Percentiles rank a stretch among this genome's conserved stretches.
Conservation (phyloP, 2,329 filamentous ascomycete genomes). For the Aureobasidium sp. region DNA sequence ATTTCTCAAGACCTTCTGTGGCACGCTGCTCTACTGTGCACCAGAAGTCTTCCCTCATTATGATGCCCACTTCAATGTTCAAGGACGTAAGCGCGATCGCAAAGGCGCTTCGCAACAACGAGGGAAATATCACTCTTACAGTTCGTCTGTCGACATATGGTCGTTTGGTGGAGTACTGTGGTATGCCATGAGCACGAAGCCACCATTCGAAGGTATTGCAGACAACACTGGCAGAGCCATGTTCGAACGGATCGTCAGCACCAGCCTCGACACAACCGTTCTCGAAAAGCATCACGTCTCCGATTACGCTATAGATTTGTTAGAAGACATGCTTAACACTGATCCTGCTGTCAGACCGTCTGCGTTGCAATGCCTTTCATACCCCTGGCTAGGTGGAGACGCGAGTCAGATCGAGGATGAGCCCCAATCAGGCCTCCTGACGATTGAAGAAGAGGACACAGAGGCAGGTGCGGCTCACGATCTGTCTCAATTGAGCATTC, state of each 20-base stretch:
- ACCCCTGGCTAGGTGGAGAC: constrained; percentile 62
- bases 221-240: constrained; percentile 72
- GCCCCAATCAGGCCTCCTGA: constrained; percentile 24
- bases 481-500: constrained; percentile 57
- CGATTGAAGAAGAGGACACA: constrained; percentile 53
- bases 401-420: constrained; percentile 24
- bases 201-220: constrained; percentile 71
- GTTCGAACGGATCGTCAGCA: constrained; percentile 78
- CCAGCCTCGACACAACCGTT: constrained; percentile 56
- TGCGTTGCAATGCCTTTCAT: constrained; percentile 58
- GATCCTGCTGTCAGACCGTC: constrained; percentile 70
- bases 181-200: constrained; percentile 67
- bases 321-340: constrained; percentile 71
- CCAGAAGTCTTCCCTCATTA: constrained; percentile 91
- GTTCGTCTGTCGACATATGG: constrained; percentile 91
- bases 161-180: constrained; percentile 89
- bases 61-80: constrained; percentile 51
- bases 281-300: constrained; percentile 54
- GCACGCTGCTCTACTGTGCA: constrained; percentile 89
- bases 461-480: constrained; percentile 43
- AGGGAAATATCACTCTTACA: constrained; percentile 57
- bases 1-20: constrained; percentile 92
- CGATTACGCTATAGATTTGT: constrained; percentile 59
- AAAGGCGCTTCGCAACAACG: constrained; percentile 37
- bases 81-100: constrained; percentile 46